Base-by-base conservation (phyloP, 257 asterid genomes). In the Scutellaria galericulata region DNA sequence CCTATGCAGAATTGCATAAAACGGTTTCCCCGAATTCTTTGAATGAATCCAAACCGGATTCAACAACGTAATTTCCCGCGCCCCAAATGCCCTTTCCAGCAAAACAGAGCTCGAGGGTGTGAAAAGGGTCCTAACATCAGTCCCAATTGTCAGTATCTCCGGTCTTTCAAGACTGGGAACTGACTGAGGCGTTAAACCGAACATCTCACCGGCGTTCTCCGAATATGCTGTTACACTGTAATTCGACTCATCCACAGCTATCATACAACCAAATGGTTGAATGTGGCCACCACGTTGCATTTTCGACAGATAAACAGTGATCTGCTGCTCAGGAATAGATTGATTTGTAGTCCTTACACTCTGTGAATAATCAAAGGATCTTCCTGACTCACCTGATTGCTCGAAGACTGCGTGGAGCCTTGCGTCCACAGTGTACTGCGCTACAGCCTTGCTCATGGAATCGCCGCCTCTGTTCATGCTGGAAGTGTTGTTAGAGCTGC, bases 251-350 rank as follows among this genome's bases (percentile, higher is more conserved):
- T 90, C 90, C 5, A 80, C 96, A 10, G 89, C 88, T 13, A 92
- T 82, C 92, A 82, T 86, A 69, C 96, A 92, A n/a, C 98, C 98
- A 70, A 82, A 89, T 18, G 96, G 90, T 12, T 90, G 98, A 62
- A 88, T 84, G 50, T 70, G 84, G 11, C 98, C 96, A 18, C 96
- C 98, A 1, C 98, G 84, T 71, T 92, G 98, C 22, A 92, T 92
- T 77, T 52, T 90, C 0, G 96, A 89, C 65, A 92, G 80, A 67
- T 90, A 92, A 57, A 86, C 84, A 40, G 88, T 80, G 69, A 92
- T 88, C 77, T 92, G 89, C 71, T 83, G 78, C 82, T 85, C 98
- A 5, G 96, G 83, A 5, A 86, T 81, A 8, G 87, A 82, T 9
- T 80, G 82, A 47, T 63, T 69, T 1, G 74, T 67, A 1, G 86